Evolutionary conservation across 2,329 filamentous ascomycete species (phyloP).

Genomic region (Coleophoma crateriformis): DNA sequence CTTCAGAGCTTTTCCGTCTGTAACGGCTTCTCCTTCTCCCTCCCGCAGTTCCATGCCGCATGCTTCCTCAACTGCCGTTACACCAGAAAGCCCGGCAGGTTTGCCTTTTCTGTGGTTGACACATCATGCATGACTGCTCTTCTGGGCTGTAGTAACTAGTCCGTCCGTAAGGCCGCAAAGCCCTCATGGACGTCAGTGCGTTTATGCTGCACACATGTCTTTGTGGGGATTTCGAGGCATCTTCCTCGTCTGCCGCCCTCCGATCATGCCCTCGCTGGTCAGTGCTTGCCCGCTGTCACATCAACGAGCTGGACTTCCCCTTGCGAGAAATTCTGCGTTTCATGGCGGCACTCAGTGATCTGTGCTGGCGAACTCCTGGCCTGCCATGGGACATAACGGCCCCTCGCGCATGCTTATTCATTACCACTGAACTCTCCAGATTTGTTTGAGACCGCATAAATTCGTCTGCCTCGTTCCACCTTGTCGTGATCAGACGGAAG

Average conservation of each 20-base stretch:
- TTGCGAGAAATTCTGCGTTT: conserved; percentile 1
- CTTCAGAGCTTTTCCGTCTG: no score
- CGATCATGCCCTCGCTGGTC: neutral
- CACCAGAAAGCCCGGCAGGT: neutral
- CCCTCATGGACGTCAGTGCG: neutral
- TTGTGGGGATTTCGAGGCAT: neutral
- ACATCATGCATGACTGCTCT: neutral
- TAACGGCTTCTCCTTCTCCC: neutral
- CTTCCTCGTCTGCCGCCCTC: neutral
- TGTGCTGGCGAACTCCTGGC: neutral
- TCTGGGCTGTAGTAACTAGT: neutral
- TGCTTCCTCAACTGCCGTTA: neutral
- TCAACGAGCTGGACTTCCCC: neutral
- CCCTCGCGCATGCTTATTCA: no score
- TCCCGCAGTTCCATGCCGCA: neutral
- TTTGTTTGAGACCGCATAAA: no score
- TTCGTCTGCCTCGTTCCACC: no score
- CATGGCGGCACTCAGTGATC: neutral
- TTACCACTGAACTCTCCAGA: no score
- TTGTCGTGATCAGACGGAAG: no score
- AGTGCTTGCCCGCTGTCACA: neutral
- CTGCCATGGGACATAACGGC: no score
- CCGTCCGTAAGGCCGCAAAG: neutral
- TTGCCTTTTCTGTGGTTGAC: neutral
- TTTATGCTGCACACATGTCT: neutral